These are phyloP conservation scores for Solanum pimpinellifolium DNA, from an alignment of 257 asterid species.

Conservation along the genomic window DNA sequence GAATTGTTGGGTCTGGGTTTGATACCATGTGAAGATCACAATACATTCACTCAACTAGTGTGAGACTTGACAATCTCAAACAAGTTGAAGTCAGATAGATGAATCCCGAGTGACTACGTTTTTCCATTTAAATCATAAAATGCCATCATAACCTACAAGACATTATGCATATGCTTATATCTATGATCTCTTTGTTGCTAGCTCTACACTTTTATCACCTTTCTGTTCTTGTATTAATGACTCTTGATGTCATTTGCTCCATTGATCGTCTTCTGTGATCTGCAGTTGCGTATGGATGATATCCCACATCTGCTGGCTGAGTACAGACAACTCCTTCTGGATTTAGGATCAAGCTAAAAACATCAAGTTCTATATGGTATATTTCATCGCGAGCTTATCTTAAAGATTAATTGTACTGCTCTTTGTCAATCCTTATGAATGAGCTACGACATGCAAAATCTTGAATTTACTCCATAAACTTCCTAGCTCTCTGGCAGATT, in stretches of 20 bases:
- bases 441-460: background rate
- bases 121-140: background rate
- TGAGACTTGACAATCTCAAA: background rate
- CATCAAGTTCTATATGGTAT: background rate
- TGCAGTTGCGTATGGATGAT: constrained; percentile 74
- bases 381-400: background rate
- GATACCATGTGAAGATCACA: background rate
- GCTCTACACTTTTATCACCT: background rate
- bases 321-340: constrained; percentile 53
- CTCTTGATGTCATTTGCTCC: background rate
- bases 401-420: background rate
- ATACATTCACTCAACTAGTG: background rate
- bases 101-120: background rate
- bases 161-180: background rate
- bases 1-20: background rate
- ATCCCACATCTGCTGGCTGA: constrained; percentile 51
- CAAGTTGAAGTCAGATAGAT: background rate
- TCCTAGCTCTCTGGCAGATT: background rate
- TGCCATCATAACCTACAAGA: background rate
- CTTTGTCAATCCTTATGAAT: background rate
- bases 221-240: background rate
- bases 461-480: background rate
- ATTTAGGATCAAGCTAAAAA: constrained; percentile 12
- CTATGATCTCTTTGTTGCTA: background rate
- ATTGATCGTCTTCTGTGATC: background rate